Percentiles rank a stretch among this genome's conserved stretches.
These are phyloP conservation scores for Penicillium fuscoglaucum DNA, from an alignment of 2,329 filamentous ascomycete species.

Conservation along the genomic window DNA sequence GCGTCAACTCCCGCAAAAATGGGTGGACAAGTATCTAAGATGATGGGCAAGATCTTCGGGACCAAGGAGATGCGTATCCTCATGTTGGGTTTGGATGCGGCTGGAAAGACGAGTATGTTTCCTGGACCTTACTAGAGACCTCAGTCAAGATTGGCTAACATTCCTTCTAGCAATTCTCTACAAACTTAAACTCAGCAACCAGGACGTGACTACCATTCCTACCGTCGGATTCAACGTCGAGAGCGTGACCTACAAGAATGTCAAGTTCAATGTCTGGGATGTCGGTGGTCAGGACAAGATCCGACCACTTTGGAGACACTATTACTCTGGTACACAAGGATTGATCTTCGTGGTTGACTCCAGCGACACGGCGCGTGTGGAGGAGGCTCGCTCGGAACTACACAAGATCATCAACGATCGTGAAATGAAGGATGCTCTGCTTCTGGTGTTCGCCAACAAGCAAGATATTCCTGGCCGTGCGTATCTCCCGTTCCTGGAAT, in stretches of 20 bases:
- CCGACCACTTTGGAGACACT: slow-evolving; percentile 93
- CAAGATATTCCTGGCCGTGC: slow-evolving; percentile 84
- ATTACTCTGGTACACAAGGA: slow-evolving; percentile 93
- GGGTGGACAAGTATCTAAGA: slow-evolving; percentile 91
- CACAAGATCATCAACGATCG: slow-evolving; percentile 97
- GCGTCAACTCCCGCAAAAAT: slow-evolving; percentile 55
- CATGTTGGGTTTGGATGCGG: slow-evolving; percentile 96
- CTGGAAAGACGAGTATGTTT: slow-evolving; percentile 81
- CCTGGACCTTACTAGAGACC: neutral
- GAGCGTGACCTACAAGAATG: slow-evolving; percentile 98
- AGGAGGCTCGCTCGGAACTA: slow-evolving; percentile 88
- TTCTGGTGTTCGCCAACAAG: slow-evolving; percentile 98
- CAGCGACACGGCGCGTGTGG: slow-evolving; percentile 85
- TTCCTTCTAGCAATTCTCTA: slow-evolving; percentile 76
- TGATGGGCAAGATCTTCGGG: slow-evolving; percentile 98
- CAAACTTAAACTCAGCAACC: slow-evolving; percentile 90
- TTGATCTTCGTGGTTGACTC: slow-evolving; percentile 99
- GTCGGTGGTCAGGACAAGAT: slow-evolving; percentile 99
- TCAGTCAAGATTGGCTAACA: neutral
- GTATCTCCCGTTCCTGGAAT: slow-evolving; percentile 26
- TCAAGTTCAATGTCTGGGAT: slow-evolving; percentile 99
- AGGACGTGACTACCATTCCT: slow-evolving; percentile 97
- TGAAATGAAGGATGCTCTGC: slow-evolving; percentile 92
- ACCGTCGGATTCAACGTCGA: slow-evolving; percentile 99
- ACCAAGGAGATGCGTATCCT: slow-evolving; percentile 98